Conservation (phyloP, 1,284 basidiomycete species). For the Trametes versicolor region DNA sequence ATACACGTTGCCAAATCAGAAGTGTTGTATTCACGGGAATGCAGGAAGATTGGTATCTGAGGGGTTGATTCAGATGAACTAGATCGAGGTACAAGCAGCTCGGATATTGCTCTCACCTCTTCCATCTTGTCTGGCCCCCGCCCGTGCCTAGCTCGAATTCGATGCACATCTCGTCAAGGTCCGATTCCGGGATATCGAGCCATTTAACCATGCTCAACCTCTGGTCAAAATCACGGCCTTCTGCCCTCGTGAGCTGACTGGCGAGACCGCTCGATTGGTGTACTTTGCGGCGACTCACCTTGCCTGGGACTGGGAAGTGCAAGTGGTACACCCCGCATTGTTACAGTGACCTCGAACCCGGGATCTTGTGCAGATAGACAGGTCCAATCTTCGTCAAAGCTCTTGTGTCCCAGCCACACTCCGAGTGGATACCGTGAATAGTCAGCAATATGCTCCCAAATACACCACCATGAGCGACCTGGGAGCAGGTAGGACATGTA, state of each 20-base stretch:
- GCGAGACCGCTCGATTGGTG: not conserved
- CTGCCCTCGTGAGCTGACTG: not conserved
- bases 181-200: not conserved
- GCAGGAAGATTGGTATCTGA: not conserved
- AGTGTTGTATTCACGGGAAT: not conserved
- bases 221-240: not conserved
- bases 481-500: not conserved
- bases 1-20: not conserved
- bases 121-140: not conserved
- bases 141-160: not conserved
- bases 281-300: not conserved
- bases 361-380: too few species aligned
- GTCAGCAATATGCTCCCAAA: not conserved
- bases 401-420: not conserved
- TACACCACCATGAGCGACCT: not conserved
- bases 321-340: not conserved
- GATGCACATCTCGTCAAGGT: not conserved
- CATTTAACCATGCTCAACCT: not conserved
- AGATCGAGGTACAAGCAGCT: too few species aligned
- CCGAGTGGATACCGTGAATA: not conserved
- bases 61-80: too few species aligned
- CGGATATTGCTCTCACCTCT: not conserved
- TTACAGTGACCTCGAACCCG: too few species aligned
- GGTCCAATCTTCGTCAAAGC: not conserved
- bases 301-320: not conserved